These are phyloP conservation scores for Vaccinium myrtillus DNA, from an alignment of 148 eudicot species.

Conservation along the genomic window DNA sequence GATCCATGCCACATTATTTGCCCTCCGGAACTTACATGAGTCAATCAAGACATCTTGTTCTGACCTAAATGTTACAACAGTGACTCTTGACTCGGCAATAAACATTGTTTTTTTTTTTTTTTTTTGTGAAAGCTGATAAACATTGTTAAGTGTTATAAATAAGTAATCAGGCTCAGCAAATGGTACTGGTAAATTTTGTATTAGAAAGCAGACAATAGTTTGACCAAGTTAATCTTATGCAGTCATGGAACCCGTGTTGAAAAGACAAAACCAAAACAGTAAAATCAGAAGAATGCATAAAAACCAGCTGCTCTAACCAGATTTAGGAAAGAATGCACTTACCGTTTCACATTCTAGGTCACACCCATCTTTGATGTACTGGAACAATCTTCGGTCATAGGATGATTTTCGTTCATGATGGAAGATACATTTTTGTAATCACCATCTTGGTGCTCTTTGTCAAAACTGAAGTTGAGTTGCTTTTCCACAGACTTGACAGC, in stretches of 20 bases:
- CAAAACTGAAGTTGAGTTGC: conserved; percentile 57
- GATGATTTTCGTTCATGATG: conserved; percentile 34
- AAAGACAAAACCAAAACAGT: background rate
- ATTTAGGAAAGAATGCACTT: conserved; percentile 23
- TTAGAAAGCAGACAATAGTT: background rate
- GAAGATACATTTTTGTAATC: conserved; percentile 19
- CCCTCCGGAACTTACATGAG: background rate
- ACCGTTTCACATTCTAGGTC: conserved; percentile 33
- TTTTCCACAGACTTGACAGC: conserved; percentile 77
- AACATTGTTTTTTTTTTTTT: background rate
- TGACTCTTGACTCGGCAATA: background rate
- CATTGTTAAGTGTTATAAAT: background rate
- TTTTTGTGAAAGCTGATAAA: background rate
- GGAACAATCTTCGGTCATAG: conserved; percentile 32
- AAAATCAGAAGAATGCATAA: background rate
- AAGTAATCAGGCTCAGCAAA: background rate
- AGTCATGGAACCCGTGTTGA: background rate
- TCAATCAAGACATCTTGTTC: background rate
- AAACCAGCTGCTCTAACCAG: background rate
- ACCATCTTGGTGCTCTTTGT: conserved; percentile 27
- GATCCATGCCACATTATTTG: background rate
- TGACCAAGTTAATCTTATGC: background rate
- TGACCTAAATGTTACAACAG: background rate
- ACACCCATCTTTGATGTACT: conserved; percentile 41
- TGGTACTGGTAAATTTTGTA: background rate